Evolutionary conservation across 2,329 filamentous ascomycete species (phyloP).

Genomic region (Coniochaeta sp.): DNA sequence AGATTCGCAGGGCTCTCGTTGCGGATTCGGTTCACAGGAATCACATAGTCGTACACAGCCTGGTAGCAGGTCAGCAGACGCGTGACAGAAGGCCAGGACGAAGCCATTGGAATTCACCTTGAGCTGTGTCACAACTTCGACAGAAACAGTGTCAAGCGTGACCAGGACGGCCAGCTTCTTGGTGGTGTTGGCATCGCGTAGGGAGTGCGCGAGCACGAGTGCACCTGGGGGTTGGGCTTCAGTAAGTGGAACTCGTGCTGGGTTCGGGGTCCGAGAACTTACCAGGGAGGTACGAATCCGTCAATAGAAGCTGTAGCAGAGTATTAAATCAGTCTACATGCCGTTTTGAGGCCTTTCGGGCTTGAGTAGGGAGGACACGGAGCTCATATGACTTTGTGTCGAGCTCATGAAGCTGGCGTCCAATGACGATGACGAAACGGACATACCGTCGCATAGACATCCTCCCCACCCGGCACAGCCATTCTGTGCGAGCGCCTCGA

Average conservation of each 20-base stretch:
- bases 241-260: slow-evolving; percentile 12
- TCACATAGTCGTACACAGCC: slow-evolving; percentile 81
- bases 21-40: slow-evolving; percentile 73
- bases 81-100: not conserved
- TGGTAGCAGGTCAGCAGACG: slow-evolving; percentile 28
- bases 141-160: slow-evolving; percentile 71
- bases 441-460: slow-evolving; percentile 52
- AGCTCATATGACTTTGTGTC: slow-evolving; percentile 3
- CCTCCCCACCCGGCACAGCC: slow-evolving; percentile 33
- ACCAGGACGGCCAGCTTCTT: slow-evolving; percentile 83
- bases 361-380: not conserved
- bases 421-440: slow-evolving; percentile 4
- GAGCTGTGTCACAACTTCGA: slow-evolving; percentile 70
- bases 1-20: slow-evolving; percentile 77
- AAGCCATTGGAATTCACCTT: slow-evolving; percentile 43
- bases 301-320: slow-evolving; percentile 70
- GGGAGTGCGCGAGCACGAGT: slow-evolving; percentile 85
- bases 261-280: slow-evolving; percentile 20
- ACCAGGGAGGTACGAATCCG: slow-evolving; percentile 91
- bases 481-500: slow-evolving; percentile 20
- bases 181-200: slow-evolving; percentile 80
- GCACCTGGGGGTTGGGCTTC: slow-evolving; percentile 53
- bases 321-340: slow-evolving; percentile 10
- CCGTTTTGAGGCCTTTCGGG: not conserved
- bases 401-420: slow-evolving; percentile 1